Evolutionary conservation across 2,329 filamentous ascomycete species (phyloP).

Genomic region (Sporothrix inflata): DNA sequence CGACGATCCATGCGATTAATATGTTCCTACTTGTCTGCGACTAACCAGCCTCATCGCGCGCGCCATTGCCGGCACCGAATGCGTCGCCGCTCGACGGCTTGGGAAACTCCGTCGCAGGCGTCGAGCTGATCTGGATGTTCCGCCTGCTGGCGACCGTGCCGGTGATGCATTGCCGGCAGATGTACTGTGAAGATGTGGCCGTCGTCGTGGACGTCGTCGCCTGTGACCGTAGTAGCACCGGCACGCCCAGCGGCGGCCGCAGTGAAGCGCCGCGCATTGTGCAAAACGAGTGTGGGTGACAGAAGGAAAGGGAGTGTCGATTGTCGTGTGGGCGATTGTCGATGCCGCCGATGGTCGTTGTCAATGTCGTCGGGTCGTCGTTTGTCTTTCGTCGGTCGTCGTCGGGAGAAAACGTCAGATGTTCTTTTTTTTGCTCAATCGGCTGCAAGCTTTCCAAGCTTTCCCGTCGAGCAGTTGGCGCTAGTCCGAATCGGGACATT

Average conservation of each 20-base stretch:
- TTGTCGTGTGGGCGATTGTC: neutral
- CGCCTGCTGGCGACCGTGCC: conserved; percentile 36
- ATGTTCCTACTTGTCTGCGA: too few species aligned
- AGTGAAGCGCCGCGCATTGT: conserved; percentile 30
- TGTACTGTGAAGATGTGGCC: conserved; percentile 40
- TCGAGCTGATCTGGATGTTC: conserved; percentile 64
- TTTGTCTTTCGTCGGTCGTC: neutral
- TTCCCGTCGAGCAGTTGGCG: conserved; percentile 1
- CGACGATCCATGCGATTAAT: too few species aligned
- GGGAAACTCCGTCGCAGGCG: conserved; percentile 60
- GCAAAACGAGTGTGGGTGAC: neutral
- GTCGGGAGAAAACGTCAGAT: conserved; percentile 10
- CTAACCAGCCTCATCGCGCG: conserved; percentile 57
- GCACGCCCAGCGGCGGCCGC: conserved; percentile 22
- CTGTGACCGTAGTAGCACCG: conserved; percentile 20
- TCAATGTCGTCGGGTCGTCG: neutral
- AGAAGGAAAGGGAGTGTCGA: conserved; percentile 11
- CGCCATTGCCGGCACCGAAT: conserved; percentile 53
- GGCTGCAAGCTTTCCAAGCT: conserved; percentile 20
- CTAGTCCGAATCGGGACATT: neutral
- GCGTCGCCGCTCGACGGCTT: conserved; percentile 53
- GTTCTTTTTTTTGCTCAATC: conserved; percentile 4
- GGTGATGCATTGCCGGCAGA: conserved; percentile 56
- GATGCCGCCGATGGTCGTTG: neutral
- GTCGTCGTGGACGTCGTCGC: conserved; percentile 17